Percentiles rank a stretch among this genome's conserved stretches.
phyloP scores from a whole-genome alignment of 805 yeast species.

The Candida multigemmis region DNA sequence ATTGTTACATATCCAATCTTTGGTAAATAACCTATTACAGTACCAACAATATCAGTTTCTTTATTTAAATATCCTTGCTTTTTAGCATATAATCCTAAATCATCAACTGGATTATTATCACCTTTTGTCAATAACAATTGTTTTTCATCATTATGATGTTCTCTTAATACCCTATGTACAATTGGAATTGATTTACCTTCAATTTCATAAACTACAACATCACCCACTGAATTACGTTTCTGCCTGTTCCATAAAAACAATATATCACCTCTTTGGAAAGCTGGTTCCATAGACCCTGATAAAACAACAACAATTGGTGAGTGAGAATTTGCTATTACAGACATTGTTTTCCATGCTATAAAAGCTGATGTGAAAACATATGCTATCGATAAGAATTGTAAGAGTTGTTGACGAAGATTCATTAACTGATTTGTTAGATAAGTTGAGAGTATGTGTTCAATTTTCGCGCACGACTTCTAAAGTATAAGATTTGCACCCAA shows the following conservation, averaged over 20 bases:
- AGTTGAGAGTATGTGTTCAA: no score
- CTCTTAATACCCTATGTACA: conserved; percentile 89
- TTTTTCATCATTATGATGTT: conserved; percentile 51
- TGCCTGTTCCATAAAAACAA: conserved; percentile 86
- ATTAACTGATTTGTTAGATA: no score
- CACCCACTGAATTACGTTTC: conserved; percentile 64
- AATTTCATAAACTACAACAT: conserved; percentile 86
- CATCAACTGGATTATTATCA: conserved; percentile 91
- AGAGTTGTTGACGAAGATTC: conserved; percentile 52
- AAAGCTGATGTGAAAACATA: conserved; percentile 83
- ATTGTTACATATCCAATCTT: conserved; percentile 86
- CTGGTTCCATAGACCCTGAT: conserved; percentile 99
- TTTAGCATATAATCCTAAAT: conserved; percentile 73
- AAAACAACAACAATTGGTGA: conserved; percentile 95
- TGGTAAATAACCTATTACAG: conserved; percentile 90
- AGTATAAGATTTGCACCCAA: no score
- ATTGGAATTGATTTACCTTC: conserved; percentile 81
- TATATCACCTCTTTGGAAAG: conserved; percentile 96
- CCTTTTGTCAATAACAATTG: conserved; percentile 89
- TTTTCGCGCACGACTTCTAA: no score
- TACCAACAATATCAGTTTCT: conserved; percentile 72
- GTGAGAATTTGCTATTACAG: conserved; percentile 68
- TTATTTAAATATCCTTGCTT: conserved; percentile 72
- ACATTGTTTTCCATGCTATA: conserved; percentile 82
- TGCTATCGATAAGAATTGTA: conserved; percentile 63